Evolutionary conservation across 371 early-diverging fungal genomes (phyloP).

Genomic region (Rhizopus sp.): DNA sequence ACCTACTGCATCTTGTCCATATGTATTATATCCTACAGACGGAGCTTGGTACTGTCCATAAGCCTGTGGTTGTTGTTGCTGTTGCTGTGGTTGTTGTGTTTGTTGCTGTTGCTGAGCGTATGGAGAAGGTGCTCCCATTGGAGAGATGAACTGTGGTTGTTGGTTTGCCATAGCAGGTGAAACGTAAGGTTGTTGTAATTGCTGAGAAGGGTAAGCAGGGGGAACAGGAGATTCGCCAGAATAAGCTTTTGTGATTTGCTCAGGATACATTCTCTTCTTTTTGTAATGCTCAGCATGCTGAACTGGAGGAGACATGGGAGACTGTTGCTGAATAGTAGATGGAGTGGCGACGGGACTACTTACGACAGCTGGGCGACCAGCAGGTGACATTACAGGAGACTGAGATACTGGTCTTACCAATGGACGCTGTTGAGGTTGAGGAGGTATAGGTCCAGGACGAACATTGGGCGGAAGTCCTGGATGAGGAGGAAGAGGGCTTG

Average conservation of each 20-base stretch:
- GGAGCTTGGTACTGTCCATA: slow-evolving; percentile 33
- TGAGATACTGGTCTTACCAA: slow-evolving; percentile 27
- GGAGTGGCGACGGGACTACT: not conserved
- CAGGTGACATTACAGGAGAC: slow-evolving; percentile 16
- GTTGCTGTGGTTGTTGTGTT: slow-evolving; percentile 20
- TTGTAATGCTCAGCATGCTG: slow-evolving; percentile 34
- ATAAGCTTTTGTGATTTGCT: slow-evolving; percentile 51
- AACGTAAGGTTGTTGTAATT: slow-evolving; percentile 18
- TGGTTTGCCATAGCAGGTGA: slow-evolving; percentile 18
- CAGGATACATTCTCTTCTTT: slow-evolving; percentile 66
- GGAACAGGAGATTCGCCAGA: slow-evolving; percentile 31
- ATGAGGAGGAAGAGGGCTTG: slow-evolving; percentile 22
- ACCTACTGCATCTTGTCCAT: slow-evolving; percentile 29
- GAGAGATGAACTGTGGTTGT: slow-evolving; percentile 33
- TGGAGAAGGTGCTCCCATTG: slow-evolving; percentile 25
- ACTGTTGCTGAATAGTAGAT: slow-evolving; percentile 16
- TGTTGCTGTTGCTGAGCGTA: slow-evolving; percentile 22
- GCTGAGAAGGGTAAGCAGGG: slow-evolving; percentile 20
- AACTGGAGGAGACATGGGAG: slow-evolving; percentile 9
- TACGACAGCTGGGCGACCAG: slow-evolving; percentile 3
- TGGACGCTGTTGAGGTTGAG: slow-evolving; percentile 15
- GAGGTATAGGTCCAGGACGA: slow-evolving; percentile 27
- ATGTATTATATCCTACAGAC: slow-evolving; percentile 24
- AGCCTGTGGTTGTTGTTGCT: slow-evolving; percentile 24
- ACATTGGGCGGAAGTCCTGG: slow-evolving; percentile 27